Evolutionary conservation across 306 rosid species (phyloP).

Genomic region (Leucaena leucocephala): DNA sequence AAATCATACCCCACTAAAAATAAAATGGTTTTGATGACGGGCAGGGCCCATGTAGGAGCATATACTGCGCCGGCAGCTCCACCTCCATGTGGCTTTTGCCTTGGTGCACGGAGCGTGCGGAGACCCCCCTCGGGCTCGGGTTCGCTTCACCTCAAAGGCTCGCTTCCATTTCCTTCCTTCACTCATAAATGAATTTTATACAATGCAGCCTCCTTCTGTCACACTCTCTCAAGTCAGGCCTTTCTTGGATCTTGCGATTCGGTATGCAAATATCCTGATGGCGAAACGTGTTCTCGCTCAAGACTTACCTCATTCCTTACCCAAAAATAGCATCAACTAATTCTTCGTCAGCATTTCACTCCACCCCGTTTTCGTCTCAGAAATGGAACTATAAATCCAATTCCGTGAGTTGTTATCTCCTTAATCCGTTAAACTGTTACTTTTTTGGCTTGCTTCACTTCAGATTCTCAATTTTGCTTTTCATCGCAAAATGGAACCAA

Average conservation of each 20-base stretch:
- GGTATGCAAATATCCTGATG: constrained; percentile 64
- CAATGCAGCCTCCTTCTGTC: neutral
- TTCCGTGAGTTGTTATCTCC: constrained; percentile 48
- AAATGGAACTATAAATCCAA: constrained; percentile 56
- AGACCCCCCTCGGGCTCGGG: neutral
- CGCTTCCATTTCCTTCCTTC: neutral
- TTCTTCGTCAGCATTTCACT: constrained; percentile 58
- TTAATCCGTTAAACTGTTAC: neutral
- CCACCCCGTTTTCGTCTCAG: constrained; percentile 56
- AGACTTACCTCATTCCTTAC: constrained; percentile 45
- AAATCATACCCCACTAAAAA: too few relatives aligned
- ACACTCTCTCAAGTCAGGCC: neutral
- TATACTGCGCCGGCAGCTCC: neutral
- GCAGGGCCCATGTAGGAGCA: neutral
- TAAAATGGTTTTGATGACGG: neutral
- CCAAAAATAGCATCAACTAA: constrained; percentile 15
- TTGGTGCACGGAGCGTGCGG: constrained; percentile 1
- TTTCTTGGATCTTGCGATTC: neutral
- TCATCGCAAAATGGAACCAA: neutral
- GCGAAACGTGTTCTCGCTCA: constrained; percentile 51
- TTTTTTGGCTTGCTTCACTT: neutral
- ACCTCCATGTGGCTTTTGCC: neutral
- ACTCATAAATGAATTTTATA: neutral
- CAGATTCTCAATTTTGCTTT: neutral
- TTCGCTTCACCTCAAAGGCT: neutral